Evolutionary conservation across 306 rosid genomes (phyloP).

Genomic region (Glycine soja): DNA sequence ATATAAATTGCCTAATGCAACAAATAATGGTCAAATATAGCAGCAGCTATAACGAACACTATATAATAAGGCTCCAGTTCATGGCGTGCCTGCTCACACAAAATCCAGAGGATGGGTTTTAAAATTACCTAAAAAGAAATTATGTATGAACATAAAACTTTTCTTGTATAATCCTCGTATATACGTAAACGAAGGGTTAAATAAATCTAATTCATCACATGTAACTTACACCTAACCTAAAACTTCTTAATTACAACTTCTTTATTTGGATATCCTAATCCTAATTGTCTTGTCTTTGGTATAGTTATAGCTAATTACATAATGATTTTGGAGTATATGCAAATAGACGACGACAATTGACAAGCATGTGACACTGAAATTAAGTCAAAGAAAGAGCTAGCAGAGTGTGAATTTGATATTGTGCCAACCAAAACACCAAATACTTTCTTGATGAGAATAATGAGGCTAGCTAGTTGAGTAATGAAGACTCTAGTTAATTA

Average conservation of each 20-base stretch:
- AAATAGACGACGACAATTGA: not conserved
- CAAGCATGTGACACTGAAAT: not conserved
- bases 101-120: not conserved
- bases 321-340: not conserved
- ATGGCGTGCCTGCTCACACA: not conserved
- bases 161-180: not conserved
- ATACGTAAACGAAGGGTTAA: not conserved
- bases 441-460: not conserved
- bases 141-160: not conserved
- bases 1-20: constrained; percentile 30
- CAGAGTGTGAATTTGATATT: not conserved
- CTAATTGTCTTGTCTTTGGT: constrained; percentile 1
- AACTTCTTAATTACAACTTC: not conserved
- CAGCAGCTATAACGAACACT: constrained; percentile 10
- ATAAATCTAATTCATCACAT: too few relatives aligned
- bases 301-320: not conserved
- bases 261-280: not conserved
- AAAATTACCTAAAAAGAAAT: constrained; percentile 10
- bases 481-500: not conserved
- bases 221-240: too few relatives aligned
- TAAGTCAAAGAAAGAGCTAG: not conserved
- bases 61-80: too few relatives aligned
- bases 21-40: constrained; percentile 41
- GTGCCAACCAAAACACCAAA: not conserved
- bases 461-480: not conserved